Percentiles rank a stretch among this genome's conserved stretches.
These are phyloP conservation scores for Trypanosoma mega DNA, from an alignment of 208 protist species.

Conservation along the genomic window DNA sequence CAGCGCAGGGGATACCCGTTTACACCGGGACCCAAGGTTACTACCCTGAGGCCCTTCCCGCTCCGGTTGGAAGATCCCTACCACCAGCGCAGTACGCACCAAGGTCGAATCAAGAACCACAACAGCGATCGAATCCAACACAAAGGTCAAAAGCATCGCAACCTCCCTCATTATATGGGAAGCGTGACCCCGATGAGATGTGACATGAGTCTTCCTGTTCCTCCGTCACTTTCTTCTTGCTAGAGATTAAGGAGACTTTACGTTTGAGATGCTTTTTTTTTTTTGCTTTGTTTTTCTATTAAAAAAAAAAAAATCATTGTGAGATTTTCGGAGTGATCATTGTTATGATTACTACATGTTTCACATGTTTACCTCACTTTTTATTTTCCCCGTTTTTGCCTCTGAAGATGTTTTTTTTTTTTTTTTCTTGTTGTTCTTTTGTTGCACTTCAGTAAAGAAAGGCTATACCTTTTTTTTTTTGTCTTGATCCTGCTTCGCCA, in stretches of 20 bases:
- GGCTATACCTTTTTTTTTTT: not conserved
- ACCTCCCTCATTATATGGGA: not conserved
- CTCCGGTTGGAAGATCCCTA: not conserved
- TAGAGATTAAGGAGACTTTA: too few relatives aligned
- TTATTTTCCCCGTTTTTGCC: not conserved
- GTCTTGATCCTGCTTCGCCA: not conserved
- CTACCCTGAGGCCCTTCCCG: constrained; percentile 24
- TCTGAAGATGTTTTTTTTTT: not conserved
- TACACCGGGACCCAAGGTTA: not conserved
- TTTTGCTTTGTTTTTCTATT: not conserved
- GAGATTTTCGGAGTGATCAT: too few relatives aligned
- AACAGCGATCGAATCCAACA: not conserved
- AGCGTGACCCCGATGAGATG: not conserved
- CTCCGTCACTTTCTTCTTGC: not conserved
- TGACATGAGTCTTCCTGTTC: not conserved
- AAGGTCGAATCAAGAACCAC: not conserved
- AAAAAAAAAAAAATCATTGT: too few relatives aligned
- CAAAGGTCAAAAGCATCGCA: not conserved
- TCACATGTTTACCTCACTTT: not conserved
- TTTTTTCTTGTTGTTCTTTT: constrained; percentile 8
- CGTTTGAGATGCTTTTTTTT: constrained; percentile 1
- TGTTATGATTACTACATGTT: too few relatives aligned
- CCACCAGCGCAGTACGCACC: constrained; percentile 3
- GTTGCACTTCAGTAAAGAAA: too few relatives aligned
- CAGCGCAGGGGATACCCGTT: constrained; percentile 16